These are phyloP conservation scores for Setaria viridis DNA, from an alignment of 202 grass and related monocot species.

Conservation along the genomic window DNA sequence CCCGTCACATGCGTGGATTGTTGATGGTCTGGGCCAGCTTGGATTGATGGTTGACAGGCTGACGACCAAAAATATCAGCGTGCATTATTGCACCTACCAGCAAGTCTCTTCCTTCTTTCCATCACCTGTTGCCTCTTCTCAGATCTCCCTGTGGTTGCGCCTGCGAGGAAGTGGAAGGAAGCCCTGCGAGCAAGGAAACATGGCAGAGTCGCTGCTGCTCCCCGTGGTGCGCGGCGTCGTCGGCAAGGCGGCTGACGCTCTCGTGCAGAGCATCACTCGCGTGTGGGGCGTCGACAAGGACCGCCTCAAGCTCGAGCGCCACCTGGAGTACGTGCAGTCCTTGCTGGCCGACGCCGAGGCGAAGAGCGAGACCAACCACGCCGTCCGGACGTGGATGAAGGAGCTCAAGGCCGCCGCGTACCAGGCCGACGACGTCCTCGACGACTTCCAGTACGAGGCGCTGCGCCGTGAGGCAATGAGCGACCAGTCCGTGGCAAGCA, in stretches of 20 bases:
- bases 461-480: not conserved
- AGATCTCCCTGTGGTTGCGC: not conserved
- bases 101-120: not conserved
- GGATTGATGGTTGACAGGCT: not conserved
- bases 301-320: not conserved
- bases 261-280: not conserved
- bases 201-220: constrained; percentile 21
- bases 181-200: not conserved
- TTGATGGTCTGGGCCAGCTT: not conserved
- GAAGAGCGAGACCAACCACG: not conserved
- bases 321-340: not conserved
- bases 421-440: constrained; percentile 42
- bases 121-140: not conserved
- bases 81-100: not conserved
- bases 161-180: not conserved
- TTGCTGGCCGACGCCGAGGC: not conserved
- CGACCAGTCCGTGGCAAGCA: not conserved
- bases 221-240: not conserved
- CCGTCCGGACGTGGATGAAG: constrained; percentile 24
- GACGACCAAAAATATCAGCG: not conserved
- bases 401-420: not conserved
- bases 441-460: constrained; percentile 36
- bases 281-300: constrained; percentile 30
- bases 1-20: too few species aligned
- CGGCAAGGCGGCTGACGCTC: not conserved